A percentile compares a stretch with the other conserved stretches of the same genome.
phyloP scores from a whole-genome alignment of 306 rosid species.

The Corylus americana region DNA sequence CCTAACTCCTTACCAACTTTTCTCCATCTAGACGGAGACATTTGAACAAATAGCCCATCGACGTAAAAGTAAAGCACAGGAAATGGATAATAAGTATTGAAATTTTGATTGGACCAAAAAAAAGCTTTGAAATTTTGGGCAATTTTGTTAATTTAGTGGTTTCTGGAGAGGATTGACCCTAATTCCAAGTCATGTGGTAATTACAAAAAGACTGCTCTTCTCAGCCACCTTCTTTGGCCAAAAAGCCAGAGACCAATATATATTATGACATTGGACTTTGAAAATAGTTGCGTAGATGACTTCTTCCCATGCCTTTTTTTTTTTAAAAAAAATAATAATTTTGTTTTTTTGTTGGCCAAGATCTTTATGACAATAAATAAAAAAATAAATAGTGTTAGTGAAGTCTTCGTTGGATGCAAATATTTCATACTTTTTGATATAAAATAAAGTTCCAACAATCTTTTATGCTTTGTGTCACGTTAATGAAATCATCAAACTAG shows the following conservation, averaged over 20 bases:
- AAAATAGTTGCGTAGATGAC: no score
- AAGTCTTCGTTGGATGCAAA: background rate
- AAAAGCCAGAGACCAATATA: background rate
- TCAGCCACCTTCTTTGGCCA: background rate
- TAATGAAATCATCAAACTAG: background rate
- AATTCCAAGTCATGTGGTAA: background rate
- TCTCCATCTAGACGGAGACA: conserved; percentile 8
- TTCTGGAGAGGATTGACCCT: background rate
- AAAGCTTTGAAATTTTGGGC: background rate
- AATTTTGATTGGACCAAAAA: background rate
- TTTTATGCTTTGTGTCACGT: background rate
- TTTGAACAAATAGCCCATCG: background rate
- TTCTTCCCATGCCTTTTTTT: no score
- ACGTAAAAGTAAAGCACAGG: background rate
- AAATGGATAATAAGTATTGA: background rate
- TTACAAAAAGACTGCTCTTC: no score
- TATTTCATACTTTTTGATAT: background rate
- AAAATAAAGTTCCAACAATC: background rate
- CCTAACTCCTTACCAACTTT: background rate
- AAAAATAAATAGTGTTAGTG: background rate
- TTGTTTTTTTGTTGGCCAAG: no score
- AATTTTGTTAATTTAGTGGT: background rate
- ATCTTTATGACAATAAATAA: no score
- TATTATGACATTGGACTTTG: background rate
- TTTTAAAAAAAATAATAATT: no score